phyloP scores from a whole-genome alignment of 257 asterid species.

The Solanum chaucha region DNA sequence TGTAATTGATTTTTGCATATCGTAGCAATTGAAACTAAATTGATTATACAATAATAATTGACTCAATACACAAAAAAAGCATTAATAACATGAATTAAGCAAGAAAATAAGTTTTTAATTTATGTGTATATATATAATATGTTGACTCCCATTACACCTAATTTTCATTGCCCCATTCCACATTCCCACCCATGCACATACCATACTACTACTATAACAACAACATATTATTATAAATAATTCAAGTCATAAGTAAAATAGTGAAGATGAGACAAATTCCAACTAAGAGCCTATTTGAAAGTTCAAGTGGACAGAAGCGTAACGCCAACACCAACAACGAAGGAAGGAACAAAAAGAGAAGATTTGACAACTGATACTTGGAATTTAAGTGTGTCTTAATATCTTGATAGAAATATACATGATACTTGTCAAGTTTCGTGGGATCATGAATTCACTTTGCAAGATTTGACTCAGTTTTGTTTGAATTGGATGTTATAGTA shows the following conservation, averaged over 20 bases:
- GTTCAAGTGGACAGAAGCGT: not conserved
- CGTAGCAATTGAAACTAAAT: too few relatives aligned
- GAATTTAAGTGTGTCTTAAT: not conserved
- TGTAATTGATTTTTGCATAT: too few relatives aligned
- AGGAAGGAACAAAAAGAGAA: slow-evolving; percentile 1
- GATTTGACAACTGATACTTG: not conserved
- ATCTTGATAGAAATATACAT: not conserved
- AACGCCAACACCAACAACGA: not conserved
- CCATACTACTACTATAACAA: too few relatives aligned
- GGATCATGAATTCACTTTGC: not conserved
- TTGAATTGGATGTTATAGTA: not conserved
- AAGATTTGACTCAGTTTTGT: not conserved
- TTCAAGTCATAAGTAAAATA: too few relatives aligned
- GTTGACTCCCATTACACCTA: too few relatives aligned
- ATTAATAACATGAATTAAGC: not conserved
- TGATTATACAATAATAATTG: not conserved
- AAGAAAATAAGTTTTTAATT: not conserved
- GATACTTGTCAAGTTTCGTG: not conserved
- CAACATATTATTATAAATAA: too few relatives aligned
- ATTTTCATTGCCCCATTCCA: too few relatives aligned
- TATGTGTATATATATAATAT: too few relatives aligned
- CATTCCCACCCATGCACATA: too few relatives aligned
- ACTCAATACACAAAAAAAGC: not conserved
- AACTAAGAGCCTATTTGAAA: too few relatives aligned
- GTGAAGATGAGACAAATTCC: too few relatives aligned